phyloP scores from a whole-genome alignment of 2,329 filamentous ascomycete species.

The Fusarium sp. region DNA sequence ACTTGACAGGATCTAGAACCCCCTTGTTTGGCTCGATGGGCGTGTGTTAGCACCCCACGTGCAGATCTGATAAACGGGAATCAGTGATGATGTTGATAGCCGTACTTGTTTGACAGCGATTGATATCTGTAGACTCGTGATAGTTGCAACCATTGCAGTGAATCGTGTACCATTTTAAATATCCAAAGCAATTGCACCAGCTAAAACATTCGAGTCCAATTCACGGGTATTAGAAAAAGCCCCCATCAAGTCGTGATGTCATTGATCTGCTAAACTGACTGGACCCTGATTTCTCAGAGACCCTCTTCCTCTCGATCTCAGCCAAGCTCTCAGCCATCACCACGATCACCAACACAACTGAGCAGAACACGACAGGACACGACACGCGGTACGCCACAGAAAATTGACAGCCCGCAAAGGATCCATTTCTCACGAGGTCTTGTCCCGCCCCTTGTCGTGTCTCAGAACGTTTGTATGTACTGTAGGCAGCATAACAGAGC shows the following conservation, averaged over 20 bases:
- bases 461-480: background rate
- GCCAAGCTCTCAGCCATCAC: background rate
- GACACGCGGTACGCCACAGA: background rate
- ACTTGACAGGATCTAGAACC: conserved; percentile 21
- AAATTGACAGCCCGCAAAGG: background rate
- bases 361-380: background rate
- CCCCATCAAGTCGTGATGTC: conserved; percentile 21
- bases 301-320: conserved; percentile 8
- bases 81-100: background rate
- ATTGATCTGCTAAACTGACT: conserved; percentile 8
- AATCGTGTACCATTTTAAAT: background rate
- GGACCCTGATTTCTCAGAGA: conserved; percentile 25
- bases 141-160: background rate
- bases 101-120: background rate
- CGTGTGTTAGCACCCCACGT: conserved; percentile 22
- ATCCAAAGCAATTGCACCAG: background rate
- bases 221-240: background rate
- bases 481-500: background rate
- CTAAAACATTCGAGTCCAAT: background rate
- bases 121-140: background rate
- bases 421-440: background rate
- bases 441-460: conserved; percentile 4
- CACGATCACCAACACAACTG: conserved; percentile 2
- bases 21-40: conserved; percentile 22
- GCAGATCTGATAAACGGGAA: conserved; percentile 29